Evolutionary conservation across 345 rosid genomes (phyloP), one percentile per base, ranked within the genome.

Genomic region (Acer negundo): DNA sequence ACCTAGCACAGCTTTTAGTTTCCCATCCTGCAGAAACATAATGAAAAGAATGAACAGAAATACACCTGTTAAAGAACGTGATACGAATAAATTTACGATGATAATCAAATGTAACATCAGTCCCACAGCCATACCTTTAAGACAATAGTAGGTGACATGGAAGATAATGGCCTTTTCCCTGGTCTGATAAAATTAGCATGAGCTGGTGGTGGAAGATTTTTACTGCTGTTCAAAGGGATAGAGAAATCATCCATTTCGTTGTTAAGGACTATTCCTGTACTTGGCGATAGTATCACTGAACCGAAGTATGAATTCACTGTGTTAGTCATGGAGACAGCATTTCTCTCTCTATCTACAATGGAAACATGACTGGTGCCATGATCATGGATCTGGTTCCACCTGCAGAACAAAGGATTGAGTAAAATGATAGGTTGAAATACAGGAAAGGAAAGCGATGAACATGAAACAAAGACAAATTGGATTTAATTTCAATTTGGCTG

Each of bases 211-310:
- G 83, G 79, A 47, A 77, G 65, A 72, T 78, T 53, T 13, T 10
- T 46, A 10, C 56, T 8, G 24, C 42, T 58, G 3, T 40, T 62
- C 2, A 0, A 13, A 0, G 90, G 90, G 61, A 81, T 74, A 5
- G 94, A 86, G 80, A 90, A 92, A 76, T 89, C 91, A 20, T 86
- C 92, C 97, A 92, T 92, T 79, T 92, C 86, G 71, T 92, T 90
- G 87, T 92, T 89, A 1, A 90, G 82, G 67, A 92, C 75, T 10
- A 90, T 90, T 40, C 96, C 94, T 0, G 94, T 89, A 62, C 84
- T 84, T 0, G 86, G 84, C 38, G 94, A 90, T 28, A 92, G 28
- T 35, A 86, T 53, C 47, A 70, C 15, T 40, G 92, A 72, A 2
- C 96, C 93, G 71, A 91, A 91, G 77, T 83, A 88, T 24, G 74